Percentiles rank a stretch among this genome's conserved stretches.
Conservation (phyloP, 352 stramenopile genomes). For the Pythium volutum region DNA sequence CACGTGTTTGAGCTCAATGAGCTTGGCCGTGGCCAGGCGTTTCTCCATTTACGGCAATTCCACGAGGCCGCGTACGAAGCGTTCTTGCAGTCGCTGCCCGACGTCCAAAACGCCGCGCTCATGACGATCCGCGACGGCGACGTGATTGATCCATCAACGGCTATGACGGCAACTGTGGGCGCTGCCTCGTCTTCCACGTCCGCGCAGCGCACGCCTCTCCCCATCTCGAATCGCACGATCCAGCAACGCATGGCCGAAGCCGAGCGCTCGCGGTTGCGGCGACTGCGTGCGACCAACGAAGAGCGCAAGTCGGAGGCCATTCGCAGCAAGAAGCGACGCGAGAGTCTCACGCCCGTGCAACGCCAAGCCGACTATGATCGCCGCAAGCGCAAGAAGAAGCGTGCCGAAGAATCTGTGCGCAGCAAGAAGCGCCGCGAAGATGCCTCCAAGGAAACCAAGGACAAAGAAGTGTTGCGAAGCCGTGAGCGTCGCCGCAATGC, state of each 20-base stretch:
- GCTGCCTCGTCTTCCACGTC: not conserved
- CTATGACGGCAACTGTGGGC: too few species aligned
- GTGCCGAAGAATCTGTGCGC: slow-evolving; percentile 42
- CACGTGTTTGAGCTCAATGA: slow-evolving; percentile 68
- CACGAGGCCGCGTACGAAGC: slow-evolving; percentile 53
- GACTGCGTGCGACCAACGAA: slow-evolving; percentile 44
- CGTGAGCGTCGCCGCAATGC: slow-evolving; percentile 58
- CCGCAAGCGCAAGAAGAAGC: slow-evolving; percentile 53
- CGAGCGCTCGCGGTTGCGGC: slow-evolving; percentile 53
- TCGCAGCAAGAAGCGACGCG: slow-evolving; percentile 56
- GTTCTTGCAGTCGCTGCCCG: slow-evolving; percentile 48
- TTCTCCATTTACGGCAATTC: slow-evolving; percentile 57
- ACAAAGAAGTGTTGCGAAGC: slow-evolving; percentile 57
- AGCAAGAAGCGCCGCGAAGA: slow-evolving; percentile 49
- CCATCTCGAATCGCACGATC: slow-evolving; percentile 6
- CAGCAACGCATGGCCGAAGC: slow-evolving; percentile 46
- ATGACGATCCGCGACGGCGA: slow-evolving; percentile 5
- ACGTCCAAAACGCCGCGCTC: slow-evolving; percentile 19
- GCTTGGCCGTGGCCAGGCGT: slow-evolving; percentile 50
- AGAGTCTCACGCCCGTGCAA: slow-evolving; percentile 59
- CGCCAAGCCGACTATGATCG: slow-evolving; percentile 64
- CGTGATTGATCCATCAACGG: not conserved
- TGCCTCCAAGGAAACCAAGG: slow-evolving; percentile 35
- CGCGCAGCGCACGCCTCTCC: not conserved
- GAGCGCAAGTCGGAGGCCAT: slow-evolving; percentile 44